These are phyloP conservation scores for Trichothecium roseum DNA, from an alignment of 2,329 filamentous ascomycete species.

Conservation along the genomic window DNA sequence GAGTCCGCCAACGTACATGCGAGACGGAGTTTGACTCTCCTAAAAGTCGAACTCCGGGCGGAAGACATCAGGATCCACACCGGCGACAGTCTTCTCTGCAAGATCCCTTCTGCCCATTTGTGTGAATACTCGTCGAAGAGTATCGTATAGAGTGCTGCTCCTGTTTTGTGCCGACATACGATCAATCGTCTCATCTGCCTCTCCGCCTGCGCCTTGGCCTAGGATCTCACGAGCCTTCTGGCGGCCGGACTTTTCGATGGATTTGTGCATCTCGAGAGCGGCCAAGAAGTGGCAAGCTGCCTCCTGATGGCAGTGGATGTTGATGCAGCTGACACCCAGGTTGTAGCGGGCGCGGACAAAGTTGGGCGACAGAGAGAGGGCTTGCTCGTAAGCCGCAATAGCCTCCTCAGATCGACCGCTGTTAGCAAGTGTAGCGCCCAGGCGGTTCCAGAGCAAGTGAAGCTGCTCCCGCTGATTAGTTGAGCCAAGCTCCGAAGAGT, in stretches of 20 bases:
- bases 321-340: conserved; percentile 91
- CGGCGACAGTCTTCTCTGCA: conserved; percentile 75
- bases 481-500: conserved; percentile 71
- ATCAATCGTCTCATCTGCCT: conserved; percentile 64
- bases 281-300: conserved; percentile 88
- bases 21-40: conserved; percentile 1
- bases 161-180: conserved; percentile 90
- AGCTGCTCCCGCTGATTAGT: conserved; percentile 79
- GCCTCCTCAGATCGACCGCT: conserved; percentile 88
- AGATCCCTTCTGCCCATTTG: conserved; percentile 89
- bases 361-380: conserved; percentile 81
- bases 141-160: conserved; percentile 95
- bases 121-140: conserved; percentile 84
- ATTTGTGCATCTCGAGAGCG: conserved; percentile 89
- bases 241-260: conserved; percentile 76
- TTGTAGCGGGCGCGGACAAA: conserved; percentile 97
- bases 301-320: conserved; percentile 90
- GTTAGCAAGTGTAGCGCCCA: conserved; percentile 93
- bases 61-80: conserved; percentile 86
- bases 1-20: too few relatives aligned
- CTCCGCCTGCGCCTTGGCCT: conserved; percentile 34
- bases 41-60: conserved; percentile 82
- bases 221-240: conserved; percentile 78
- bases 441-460: conserved; percentile 92
- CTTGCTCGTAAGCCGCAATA: conserved; percentile 92